Evolutionary conservation across 805 yeast species (phyloP), one percentile per base, ranked within the genome.

Genomic region (Vanderwaltozyma verrucispora): DNA sequence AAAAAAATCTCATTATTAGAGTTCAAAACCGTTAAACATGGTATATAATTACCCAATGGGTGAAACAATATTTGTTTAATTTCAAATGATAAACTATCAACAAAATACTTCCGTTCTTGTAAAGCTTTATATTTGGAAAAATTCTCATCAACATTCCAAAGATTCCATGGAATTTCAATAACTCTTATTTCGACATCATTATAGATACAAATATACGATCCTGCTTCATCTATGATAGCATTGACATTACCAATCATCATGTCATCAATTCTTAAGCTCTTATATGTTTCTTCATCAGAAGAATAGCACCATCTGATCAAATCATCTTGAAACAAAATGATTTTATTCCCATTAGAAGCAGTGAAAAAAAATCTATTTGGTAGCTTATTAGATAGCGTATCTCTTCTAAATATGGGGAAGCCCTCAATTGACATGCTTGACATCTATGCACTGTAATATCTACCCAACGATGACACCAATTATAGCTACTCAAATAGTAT

Each of bases 51-150:
- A 8, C 57, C 52, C 27, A 48, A 42, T 10, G 62, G 74, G 54
- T 31, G 79, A 75, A 59, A 76, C 63, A 35, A 62, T 37, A 44
- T 69, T 59, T 19, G 76, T 59, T 30, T 67, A 62, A 35, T 67
- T 2, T 31, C 25, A 4, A 43, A 17, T 1, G 9, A 7, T 5
- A 16, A 13, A 4, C n/a, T 28, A 3, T 18, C 15, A n/a, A 30
- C 19, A 7, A 26, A 3, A 24, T 37, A 42, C 10, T 20, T 17
- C 13, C 27, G 18, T 21, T 24, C 14, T 27, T 40, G 35, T 26
- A 34, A 17, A 30, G 15, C 6, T 2, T 32, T 19, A 5, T 30
- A 27, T 21, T 36, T 34, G 13, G 41, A 38, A 15, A 7, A 21
- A 21, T 21, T 9, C 9, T 7, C 19, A 21, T 48, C 28, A 4